These are phyloP conservation scores for Wickerhamiella allomyrinae DNA, from an alignment of 805 yeast species.

Conservation along the genomic window DNA sequence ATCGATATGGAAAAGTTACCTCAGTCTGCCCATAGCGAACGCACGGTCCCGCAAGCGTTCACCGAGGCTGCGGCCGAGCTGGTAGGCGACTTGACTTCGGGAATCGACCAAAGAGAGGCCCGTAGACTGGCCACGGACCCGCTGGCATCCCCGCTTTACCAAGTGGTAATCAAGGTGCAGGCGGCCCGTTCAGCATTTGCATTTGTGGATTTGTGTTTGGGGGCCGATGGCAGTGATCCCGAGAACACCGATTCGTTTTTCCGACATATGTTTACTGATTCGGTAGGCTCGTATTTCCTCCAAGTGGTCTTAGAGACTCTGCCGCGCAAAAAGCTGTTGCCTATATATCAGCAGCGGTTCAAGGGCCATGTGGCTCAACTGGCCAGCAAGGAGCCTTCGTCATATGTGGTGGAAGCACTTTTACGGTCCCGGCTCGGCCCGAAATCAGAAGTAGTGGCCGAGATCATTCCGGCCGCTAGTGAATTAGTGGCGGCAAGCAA, in stretches of 20 bases:
- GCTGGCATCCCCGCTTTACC: constrained; percentile 71
- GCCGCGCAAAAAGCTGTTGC: constrained; percentile 52
- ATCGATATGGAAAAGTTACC: constrained; percentile 30
- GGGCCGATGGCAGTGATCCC: constrained; percentile 19
- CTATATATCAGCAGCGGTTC: constrained; percentile 61
- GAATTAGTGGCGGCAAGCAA: constrained; percentile 18
- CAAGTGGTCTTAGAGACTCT: constrained; percentile 55
- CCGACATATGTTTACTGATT: constrained; percentile 67
- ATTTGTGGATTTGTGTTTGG: constrained; percentile 43
- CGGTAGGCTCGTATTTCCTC: constrained; percentile 89
- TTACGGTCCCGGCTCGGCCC: constrained; percentile 26
- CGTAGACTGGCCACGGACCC: constrained; percentile 68
- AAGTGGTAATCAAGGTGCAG: constrained; percentile 11
- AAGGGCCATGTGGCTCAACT: constrained; percentile 56
- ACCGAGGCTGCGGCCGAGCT: constrained; percentile 27
- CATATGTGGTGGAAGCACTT: constrained; percentile 60
- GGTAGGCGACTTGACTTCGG: constrained; percentile 21
- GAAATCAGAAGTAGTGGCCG: constrained; percentile 14
- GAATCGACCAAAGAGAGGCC: constrained; percentile 32
- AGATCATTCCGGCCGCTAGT: constrained; percentile 12
- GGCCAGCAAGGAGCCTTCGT: constrained; percentile 72
- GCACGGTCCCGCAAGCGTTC: constrained; percentile 58
- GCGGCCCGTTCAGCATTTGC: constrained; percentile 1
- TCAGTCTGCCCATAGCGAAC: constrained; percentile 37
- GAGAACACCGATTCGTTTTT: constrained; percentile 51